Evolutionary conservation across 2,329 filamentous ascomycete genomes (phyloP).

Genomic region (Sarocladium brachiariae): DNA sequence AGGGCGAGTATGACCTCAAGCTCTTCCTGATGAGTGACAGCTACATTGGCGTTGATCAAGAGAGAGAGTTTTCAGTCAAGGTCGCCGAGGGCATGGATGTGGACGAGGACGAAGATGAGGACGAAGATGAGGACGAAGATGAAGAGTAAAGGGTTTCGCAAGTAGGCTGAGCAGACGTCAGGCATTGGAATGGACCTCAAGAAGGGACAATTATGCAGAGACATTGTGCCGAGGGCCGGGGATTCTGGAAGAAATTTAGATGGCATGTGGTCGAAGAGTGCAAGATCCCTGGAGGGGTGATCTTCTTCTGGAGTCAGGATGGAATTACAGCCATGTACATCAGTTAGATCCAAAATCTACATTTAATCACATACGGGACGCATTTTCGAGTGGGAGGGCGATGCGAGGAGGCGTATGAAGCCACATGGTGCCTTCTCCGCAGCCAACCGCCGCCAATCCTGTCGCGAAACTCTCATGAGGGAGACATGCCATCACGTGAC

Average conservation of each 20-base stretch:
- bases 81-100: slow-evolving; percentile 94
- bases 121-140: slow-evolving; percentile 48
- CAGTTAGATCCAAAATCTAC: background rate
- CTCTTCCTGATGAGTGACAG: slow-evolving; percentile 95
- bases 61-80: slow-evolving; percentile 76
- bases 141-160: too few relatives aligned
- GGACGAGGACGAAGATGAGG: slow-evolving; percentile 78
- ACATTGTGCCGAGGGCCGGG: too few relatives aligned
- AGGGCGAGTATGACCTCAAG: slow-evolving; percentile 82
- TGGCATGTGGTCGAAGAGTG: too few relatives aligned
- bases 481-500: background rate
- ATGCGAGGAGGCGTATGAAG: background rate
- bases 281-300: background rate
- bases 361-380: background rate
- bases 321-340: background rate
- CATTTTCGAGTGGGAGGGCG: background rate
- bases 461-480: slow-evolving; percentile 5
- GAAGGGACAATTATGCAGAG: too few relatives aligned
- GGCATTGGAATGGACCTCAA: too few relatives aligned
- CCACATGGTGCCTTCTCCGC: background rate
- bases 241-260: too few relatives aligned
- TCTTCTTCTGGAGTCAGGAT: background rate
- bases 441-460: slow-evolving; percentile 7
- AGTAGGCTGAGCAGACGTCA: too few relatives aligned
- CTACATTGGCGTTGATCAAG: slow-evolving; percentile 95